Conservation (phyloP, 208 protist species). For the Acanthamoeba healyi region DNA sequence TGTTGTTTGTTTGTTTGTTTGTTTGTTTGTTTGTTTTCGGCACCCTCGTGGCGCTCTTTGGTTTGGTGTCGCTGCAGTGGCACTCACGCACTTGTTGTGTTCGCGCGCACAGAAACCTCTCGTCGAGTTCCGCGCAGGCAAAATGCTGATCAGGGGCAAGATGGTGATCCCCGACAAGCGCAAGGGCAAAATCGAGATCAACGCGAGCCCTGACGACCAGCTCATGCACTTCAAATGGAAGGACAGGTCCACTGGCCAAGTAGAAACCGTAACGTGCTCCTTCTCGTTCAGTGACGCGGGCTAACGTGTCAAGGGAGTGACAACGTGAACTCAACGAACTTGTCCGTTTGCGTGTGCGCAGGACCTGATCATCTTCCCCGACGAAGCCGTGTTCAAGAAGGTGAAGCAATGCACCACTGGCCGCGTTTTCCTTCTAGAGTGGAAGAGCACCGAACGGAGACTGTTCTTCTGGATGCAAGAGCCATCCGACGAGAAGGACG, state of each 20-base stretch:
- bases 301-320: too few relatives aligned
- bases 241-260: conserved; percentile 74
- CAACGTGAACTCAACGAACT: background rate
- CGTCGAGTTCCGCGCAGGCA: conserved; percentile 79
- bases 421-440: conserved; percentile 84
- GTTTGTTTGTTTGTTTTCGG: background rate
- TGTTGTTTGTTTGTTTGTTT: background rate
- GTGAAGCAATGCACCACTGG: conserved; percentile 84
- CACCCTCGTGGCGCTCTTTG: too few relatives aligned
- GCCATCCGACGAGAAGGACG: conserved; percentile 77
- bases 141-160: conserved; percentile 81
- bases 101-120: conserved; percentile 66
- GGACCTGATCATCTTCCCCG: conserved; percentile 85
- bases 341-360: background rate
- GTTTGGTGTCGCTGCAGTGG: background rate
- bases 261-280: conserved; percentile 69
- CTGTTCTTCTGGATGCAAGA: conserved; percentile 89
- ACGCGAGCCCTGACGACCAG: conserved; percentile 52
- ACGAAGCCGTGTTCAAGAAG: conserved; percentile 82
- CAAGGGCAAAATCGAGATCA: conserved; percentile 79
- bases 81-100: background rate
- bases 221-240: conserved; percentile 84
- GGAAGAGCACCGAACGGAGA: conserved; percentile 73
- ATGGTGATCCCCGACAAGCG: conserved; percentile 78
- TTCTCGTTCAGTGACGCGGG: background rate